Base-by-base conservation (phyloP, 768 basidiomycete genomes). In the Fomitopsis serialis region DNA sequence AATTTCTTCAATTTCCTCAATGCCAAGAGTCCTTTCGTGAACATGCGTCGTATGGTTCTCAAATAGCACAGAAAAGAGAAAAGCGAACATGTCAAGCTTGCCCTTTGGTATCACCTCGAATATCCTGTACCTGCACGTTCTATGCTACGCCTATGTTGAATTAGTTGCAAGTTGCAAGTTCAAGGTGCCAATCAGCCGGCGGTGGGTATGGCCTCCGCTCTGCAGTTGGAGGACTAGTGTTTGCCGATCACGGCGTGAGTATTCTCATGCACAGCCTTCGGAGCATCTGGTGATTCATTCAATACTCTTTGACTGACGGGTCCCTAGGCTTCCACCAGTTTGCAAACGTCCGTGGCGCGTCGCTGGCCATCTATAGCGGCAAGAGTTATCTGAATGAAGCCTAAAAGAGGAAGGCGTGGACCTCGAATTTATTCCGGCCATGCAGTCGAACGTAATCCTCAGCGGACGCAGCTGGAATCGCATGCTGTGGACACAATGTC, bases 11-110 rank as follows among this genome's bases (percentile, higher is more conserved):
- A 63, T 54, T 58, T 55, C 29, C 58, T 40, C 37, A 19, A 40
- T 40, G 58, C 58, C 70, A 78, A 80, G 74, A 68, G 75, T 75
- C 74, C 69, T 77, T 68, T 74, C 73, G 59, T 54, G 60, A 61
- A 62, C 57, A 53, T 61, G 45, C 62, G 61, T 67, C 60, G 54
- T 61, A 6, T 59, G 60, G 58, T 59, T 61, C 78, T 60, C 77
- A 74, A 32, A 75, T 82, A 79, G 73, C 76, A 73, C 71, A 78
- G 72, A 78, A 70, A 72, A 70, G 72, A 78, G 70, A 72, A n/a
- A n/a, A 72, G 66, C 72, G 80, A 82, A 84, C 79, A 80, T 81
- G 62, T 77, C 81, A 84, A 83, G 81, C 84, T 71, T 77, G 71
- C 69, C 19, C 15, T 75, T 75, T 74, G 72, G 63, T 70, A 65